Evolutionary conservation across 176 grass and related monocot genomes (phyloP).

Genomic region (Pontederia paniculata): DNA sequence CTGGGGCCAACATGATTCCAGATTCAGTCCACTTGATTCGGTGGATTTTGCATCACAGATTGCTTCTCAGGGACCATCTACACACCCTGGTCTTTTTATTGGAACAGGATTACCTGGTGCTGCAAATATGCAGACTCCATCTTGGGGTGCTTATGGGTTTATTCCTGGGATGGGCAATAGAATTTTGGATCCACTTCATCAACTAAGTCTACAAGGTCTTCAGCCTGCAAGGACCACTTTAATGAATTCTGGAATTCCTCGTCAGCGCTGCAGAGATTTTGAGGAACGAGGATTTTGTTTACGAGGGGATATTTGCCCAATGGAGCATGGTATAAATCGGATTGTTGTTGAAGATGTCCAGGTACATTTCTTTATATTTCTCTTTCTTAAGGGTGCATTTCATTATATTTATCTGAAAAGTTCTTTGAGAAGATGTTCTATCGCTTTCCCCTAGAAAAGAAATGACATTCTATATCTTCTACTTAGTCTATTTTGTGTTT

Average conservation of each 20-base stretch:
- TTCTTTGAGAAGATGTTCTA: conserved; percentile 7
- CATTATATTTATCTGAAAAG: conserved; percentile 12
- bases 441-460: too few species aligned
- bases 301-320: conserved; percentile 94
- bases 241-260: conserved; percentile 76
- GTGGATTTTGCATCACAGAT: conserved; percentile 76
- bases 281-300: conserved; percentile 96
- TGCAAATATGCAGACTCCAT: conserved; percentile 38
- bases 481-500: too few species aligned
- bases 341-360: conserved; percentile 98
- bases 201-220: conserved; percentile 69
- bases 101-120: conserved; percentile 38
- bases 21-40: conserved; percentile 60
- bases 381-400: background rate
- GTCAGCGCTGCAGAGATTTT: conserved; percentile 90
- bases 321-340: conserved; percentile 98
- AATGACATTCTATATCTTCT: too few species aligned
- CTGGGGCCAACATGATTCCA: conserved; percentile 58
- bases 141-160: conserved; percentile 82
- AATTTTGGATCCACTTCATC: conserved; percentile 79
- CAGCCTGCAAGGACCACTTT: conserved; percentile 34
- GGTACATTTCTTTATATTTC: conserved; percentile 34
- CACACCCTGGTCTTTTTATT: conserved; percentile 53
- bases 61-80: conserved; percentile 50
- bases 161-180: conserved; percentile 73